Evolutionary conservation across 371 early-diverging fungal genomes (phyloP), one percentile per base, ranked within the genome.

Genomic region (Lichtheimia ornata): DNA sequence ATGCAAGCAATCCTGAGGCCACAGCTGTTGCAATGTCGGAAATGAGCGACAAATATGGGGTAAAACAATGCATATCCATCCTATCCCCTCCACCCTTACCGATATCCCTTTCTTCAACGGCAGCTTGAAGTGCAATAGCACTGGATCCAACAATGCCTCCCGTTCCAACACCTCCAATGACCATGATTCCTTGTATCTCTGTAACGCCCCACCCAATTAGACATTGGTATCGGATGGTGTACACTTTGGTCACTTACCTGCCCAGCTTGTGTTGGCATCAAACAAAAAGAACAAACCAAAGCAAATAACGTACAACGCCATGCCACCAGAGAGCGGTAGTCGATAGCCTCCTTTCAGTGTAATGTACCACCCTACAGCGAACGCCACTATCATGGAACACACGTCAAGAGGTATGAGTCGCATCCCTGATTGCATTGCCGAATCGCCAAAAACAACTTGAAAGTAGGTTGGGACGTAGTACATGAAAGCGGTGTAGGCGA

Each of bases 401-500:
- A 74, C 60, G 13, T 83, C 76, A 73, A 86, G 64, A 3, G 84
- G 84, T 49, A 79, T 75, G 30, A 79, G 43, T 7, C 62, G 62
- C 9, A 62, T 56, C 30, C 86, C 86, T 1, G 83, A 81, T 66
- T 71, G 70, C 50, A 79, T 86, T n/a, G 86, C 81, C 14, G 62
- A 58, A 35, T 77, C 73, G 9, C 71, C 72, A 43, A 64, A 67
- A 9, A 91, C 91, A 44, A 92, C 84, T 63, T 89, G 91, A 74
- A 90, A 91, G 71, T 88, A 95, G 4, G 90, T 72, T 12, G 95
- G 94, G 0, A 88, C 62, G 41, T 79, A 80, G 57, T 79, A 87
- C 11, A 84, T 63, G 0, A 79, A 74, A 41, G 74, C 60, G 53
- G 72, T 86, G 66, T 84, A 88, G 0, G 75, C 61, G 41, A 77